These are phyloP conservation scores for Phialocephala sp. DNA, from an alignment of 2,329 filamentous ascomycete genomes.

Conservation along the genomic window DNA sequence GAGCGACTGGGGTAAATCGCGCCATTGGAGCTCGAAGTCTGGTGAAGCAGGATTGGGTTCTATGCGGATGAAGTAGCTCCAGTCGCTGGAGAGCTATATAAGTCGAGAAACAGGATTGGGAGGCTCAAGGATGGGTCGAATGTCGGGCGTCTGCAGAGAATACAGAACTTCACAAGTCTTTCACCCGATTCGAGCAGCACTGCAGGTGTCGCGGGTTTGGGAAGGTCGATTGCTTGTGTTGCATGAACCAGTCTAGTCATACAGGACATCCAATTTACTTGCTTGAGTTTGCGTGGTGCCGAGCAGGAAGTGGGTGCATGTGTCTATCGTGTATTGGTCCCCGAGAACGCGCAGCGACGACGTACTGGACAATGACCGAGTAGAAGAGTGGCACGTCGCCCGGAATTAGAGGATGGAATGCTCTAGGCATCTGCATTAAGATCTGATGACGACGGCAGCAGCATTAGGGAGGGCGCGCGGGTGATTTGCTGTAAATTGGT, in stretches of 20 bases:
- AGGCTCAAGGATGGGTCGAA: conserved; percentile 13
- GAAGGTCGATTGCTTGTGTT: conserved; percentile 11
- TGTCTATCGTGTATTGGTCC: conserved; percentile 39
- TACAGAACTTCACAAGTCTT: conserved; percentile 5
- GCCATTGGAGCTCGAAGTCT: conserved; percentile 34
- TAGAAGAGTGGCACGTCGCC: conserved; percentile 37
- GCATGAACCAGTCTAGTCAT: conserved; percentile 18
- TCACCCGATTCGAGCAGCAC: conserved; percentile 32
- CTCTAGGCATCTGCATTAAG: conserved; percentile 4
- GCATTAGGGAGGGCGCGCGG: not conserved
- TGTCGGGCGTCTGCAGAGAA: conserved; percentile 18
- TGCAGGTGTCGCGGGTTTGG: conserved; percentile 17
- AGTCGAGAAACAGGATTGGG: conserved; percentile 12
- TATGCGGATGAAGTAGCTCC: not conserved
- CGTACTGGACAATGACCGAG: conserved; percentile 28
- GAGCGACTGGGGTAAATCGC: conserved; percentile 34
- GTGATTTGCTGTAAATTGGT: not conserved
- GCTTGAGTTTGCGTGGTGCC: conserved; percentile 3
- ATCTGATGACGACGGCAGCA: not conserved
- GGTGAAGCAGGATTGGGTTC: not conserved
- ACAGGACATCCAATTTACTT: conserved; percentile 14
- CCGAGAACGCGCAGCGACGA: conserved; percentile 18
- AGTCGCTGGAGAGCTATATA: conserved; percentile 17
- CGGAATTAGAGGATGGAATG: conserved; percentile 5
- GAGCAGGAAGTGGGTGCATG: conserved; percentile 25